Evolutionary conservation across 2,329 filamentous ascomycete species (phyloP).

Genomic region (Aulographum hederae): DNA sequence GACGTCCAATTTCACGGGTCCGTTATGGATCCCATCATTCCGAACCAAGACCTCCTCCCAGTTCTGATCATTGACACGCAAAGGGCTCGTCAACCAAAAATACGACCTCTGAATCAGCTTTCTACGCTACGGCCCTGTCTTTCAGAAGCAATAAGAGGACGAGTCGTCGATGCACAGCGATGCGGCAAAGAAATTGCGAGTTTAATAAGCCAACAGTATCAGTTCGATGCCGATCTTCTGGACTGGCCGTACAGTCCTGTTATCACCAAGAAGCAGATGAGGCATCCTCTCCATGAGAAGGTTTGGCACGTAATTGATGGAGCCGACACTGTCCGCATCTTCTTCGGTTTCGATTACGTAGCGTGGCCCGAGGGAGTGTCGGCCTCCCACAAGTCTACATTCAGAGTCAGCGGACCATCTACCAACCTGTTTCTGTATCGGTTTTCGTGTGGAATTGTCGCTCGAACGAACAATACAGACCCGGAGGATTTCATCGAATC

Average conservation of each 20-base stretch:
- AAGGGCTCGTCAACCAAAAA: no score
- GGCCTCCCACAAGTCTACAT: background rate
- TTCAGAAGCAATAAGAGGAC: no score
- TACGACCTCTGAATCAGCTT: no score
- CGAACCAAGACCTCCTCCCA: no score
- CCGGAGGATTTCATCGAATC: background rate
- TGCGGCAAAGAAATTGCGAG: background rate
- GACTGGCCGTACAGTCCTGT: background rate
- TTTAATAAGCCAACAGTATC: background rate
- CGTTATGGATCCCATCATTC: no score
- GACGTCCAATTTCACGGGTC: no score
- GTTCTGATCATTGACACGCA: no score
- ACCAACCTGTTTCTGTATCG: background rate
- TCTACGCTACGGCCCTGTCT: no score
- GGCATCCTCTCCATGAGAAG: no score
- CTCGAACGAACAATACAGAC: background rate
- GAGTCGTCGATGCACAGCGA: background rate
- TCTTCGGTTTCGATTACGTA: constrained; percentile 7
- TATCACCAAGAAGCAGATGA: background rate
- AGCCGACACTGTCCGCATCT: constrained; percentile 7
- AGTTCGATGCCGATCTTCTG: background rate
- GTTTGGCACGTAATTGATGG: background rate
- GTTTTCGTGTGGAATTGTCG: background rate
- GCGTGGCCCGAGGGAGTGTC: background rate
- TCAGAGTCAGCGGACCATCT: background rate